Percentiles rank a stretch among this genome's conserved stretches.
Conservation (phyloP, 75 land plant genomes). For the Larix kaempferi region DNA sequence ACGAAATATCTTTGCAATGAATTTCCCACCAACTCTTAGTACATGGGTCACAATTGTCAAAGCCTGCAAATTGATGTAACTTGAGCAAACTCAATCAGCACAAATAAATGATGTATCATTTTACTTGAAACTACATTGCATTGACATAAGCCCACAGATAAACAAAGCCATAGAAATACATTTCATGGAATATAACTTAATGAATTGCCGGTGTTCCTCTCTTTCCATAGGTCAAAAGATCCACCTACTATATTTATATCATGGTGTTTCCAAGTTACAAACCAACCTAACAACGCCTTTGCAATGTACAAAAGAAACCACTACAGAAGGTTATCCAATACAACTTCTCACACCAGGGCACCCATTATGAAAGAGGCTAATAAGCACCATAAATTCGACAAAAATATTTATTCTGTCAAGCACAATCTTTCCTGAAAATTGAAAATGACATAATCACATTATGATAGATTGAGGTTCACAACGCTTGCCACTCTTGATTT, state of each 20-base stretch:
- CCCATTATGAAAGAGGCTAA: not conserved
- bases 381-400: not conserved
- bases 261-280: not conserved
- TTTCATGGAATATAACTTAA: not conserved
- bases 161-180: not conserved
- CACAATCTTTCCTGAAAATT: not conserved
- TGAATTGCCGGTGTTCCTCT: not conserved
- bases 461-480: not conserved
- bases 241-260: not conserved
- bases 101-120: not conserved
- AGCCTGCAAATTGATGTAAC: conserved; percentile 41
- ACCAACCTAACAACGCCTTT: too few species aligned
- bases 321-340: not conserved
- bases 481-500: not conserved
- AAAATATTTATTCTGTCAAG: not conserved
- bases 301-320: not conserved
- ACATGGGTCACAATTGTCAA: conserved; percentile 94
- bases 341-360: not conserved
- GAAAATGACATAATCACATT: not conserved
- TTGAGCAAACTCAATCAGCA: not conserved
- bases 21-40: conserved; percentile 83
- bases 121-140: not conserved
- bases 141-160: not conserved
- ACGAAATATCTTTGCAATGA: conserved; percentile 94
- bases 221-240: too few species aligned